Percentiles rank a stretch among this genome's conserved stretches.
Evolutionary conservation across 257 asterid species (phyloP).

Genomic region (Gentiana straminea): DNA sequence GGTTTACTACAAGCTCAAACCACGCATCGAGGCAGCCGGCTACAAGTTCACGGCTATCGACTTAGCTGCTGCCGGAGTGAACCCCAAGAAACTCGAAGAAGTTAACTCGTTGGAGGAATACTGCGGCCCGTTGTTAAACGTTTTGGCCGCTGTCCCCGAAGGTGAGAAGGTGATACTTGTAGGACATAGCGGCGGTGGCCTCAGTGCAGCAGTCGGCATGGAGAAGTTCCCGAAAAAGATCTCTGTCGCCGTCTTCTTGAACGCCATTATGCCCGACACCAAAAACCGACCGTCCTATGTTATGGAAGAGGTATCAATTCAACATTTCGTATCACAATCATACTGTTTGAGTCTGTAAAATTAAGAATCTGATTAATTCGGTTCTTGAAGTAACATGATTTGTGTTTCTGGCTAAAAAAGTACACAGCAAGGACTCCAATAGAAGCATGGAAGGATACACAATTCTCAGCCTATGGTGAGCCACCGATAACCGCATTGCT

Average conservation of each 20-base stretch:
- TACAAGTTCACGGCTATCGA: constrained; percentile 37
- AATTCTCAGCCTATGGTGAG: constrained; percentile 34
- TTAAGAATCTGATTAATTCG: too few species aligned
- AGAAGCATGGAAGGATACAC: constrained; percentile 48
- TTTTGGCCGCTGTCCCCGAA: constrained; percentile 28
- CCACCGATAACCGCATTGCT: constrained; percentile 41
- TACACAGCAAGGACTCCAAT: constrained; percentile 36
- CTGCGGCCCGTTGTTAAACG: constrained; percentile 35
- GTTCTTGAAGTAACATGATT: too few species aligned
- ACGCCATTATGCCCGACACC: constrained; percentile 51
- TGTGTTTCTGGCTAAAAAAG: constrained; percentile 13
- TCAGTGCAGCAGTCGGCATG: constrained; percentile 37
- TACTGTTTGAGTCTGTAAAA: too few species aligned
- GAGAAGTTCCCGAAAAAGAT: constrained; percentile 46
- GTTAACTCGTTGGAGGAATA: constrained; percentile 3
- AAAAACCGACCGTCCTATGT: constrained; percentile 40
- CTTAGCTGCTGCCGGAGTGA: constrained; percentile 40
- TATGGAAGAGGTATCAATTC: constrained; percentile 31
- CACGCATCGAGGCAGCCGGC: constrained; percentile 45
- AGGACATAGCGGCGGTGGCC: constrained; percentile 57
- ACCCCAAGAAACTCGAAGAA: constrained; percentile 10
- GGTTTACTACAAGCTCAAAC: constrained; percentile 65
- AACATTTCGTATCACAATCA: too few species aligned
- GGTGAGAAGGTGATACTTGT: constrained; percentile 40
- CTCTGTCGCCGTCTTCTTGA: constrained; percentile 35